Evolutionary conservation across 2,329 filamentous ascomycete genomes (phyloP), one percentile per base, ranked within the genome.

Genomic region (Fusarium pseudoanthophilum): DNA sequence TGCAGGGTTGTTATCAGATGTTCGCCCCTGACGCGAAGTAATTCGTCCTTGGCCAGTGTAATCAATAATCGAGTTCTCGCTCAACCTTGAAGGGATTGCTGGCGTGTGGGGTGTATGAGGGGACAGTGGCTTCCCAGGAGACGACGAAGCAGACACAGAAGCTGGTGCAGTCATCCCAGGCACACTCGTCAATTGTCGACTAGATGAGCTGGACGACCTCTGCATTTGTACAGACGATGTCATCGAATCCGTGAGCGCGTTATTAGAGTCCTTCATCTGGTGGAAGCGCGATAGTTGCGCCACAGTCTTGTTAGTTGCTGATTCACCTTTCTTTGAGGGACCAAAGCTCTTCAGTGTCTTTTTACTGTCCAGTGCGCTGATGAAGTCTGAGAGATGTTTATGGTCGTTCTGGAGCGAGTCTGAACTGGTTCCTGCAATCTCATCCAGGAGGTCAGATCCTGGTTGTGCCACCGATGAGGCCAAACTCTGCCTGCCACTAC

Each of bases 21-120:
- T 66, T 26, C 76, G 78, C 16, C 75, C 75, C 39, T 77, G 75
- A 21, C 81, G 77, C 13, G 82, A 79, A 30, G 78, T 74, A 24
- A 77, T 76, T 24, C 80, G 74, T n/a, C 78, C 77, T 28, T 78
- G 74, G 4, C 77, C 71, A 26, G 77, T 72, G 51, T 83, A 81
- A 60, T 83, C 81, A 42, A 82, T 82, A 37, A 96, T 94, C 58
- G 93, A 96, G 78, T 97, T 95, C 71, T 96, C 94, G 79, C 94
- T 97, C 28, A 99, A 85, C n/a, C 96, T 90, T 13, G 95, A 98
- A 26, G 95, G 95, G 34, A 98, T 94, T 16, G 95, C 95, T 8
- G 96, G 96, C 1, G 95, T 97, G 78, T 98, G 95, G 3, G 95
- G 94, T 1, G 94, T 97, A 79, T 95, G 94, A 15, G 93, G 95